Percentiles rank a stretch among this genome's conserved stretches.
Evolutionary conservation across 768 basidiomycete species (phyloP).

Genomic region (Lactifluus piperatus): DNA sequence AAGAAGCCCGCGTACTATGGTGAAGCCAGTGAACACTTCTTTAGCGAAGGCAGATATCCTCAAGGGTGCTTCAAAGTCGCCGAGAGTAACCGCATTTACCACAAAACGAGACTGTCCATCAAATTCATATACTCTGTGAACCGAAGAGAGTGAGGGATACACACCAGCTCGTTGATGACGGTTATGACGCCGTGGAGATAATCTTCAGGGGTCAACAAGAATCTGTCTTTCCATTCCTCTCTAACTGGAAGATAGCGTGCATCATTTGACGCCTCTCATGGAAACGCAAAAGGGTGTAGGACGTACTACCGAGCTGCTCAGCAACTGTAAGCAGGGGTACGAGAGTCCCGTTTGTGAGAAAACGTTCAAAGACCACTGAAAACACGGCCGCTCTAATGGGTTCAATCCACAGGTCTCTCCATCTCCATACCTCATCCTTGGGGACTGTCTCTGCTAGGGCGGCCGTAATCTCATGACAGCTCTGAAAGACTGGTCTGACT

Average conservation of each 20-base stretch:
- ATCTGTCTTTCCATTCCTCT: constrained; percentile 59
- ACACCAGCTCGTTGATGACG: constrained; percentile 72
- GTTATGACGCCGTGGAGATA: constrained; percentile 76
- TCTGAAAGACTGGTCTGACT: constrained; percentile 45
- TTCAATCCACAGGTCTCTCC: constrained; percentile 78
- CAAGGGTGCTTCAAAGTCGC: constrained; percentile 71
- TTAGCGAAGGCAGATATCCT: constrained; percentile 73
- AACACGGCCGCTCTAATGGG: constrained; percentile 61
- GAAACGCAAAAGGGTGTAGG: not conserved
- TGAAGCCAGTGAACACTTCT: constrained; percentile 75
- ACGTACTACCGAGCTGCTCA: constrained; percentile 60
- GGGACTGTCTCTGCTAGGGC: constrained; percentile 55
- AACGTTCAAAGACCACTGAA: constrained; percentile 55
- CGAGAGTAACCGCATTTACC: constrained; percentile 75
- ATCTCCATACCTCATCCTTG: constrained; percentile 69
- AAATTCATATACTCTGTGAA: not conserved
- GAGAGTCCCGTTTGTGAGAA: constrained; percentile 49
- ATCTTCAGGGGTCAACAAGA: constrained; percentile 61
- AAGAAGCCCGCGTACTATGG: constrained; percentile 48
- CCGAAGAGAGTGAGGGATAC: constrained; percentile 20
- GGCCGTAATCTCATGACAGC: constrained; percentile 42
- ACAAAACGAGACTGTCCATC: constrained; percentile 58
- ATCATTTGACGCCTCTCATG: not conserved
- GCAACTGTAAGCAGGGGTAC: constrained; percentile 45
- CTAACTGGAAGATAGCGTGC: constrained; percentile 37